Evolutionary conservation across 1,284 basidiomycete genomes (phyloP).

Genomic region (Ustilago loliicola): DNA sequence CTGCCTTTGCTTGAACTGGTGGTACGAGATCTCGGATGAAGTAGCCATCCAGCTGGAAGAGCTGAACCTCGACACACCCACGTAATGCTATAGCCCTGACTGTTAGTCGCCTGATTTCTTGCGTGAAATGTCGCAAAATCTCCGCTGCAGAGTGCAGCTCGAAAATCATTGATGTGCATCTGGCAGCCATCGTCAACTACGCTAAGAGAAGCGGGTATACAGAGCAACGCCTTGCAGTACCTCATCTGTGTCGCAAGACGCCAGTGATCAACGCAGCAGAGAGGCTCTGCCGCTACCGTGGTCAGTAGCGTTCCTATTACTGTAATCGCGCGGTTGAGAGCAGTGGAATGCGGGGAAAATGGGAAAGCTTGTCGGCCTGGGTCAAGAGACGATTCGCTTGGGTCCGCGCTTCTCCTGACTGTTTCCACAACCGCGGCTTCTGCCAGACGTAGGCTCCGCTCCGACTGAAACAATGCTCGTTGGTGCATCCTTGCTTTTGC

Average conservation of each 20-base stretch:
- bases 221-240: background rate
- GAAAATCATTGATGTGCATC: background rate
- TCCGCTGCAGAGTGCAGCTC: background rate
- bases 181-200: background rate
- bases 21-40: slow-evolving; percentile 61
- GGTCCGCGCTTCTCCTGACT: background rate
- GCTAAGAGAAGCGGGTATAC: background rate
- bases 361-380: background rate
- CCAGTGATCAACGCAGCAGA: too few relatives aligned
- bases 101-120: background rate
- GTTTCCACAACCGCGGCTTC: slow-evolving; percentile 1
- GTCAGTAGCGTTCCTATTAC: too few relatives aligned
- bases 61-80: slow-evolving; percentile 19
- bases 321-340: too few relatives aligned
- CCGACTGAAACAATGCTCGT: too few relatives aligned
- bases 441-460: background rate
- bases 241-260: too few relatives aligned
- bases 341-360: background rate
- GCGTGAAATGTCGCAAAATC: background rate
- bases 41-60: slow-evolving; percentile 44
- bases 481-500: too few relatives aligned
- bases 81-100: background rate
- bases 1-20: slow-evolving; percentile 65
- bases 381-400: too few relatives aligned
- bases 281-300: too few relatives aligned